Conservation (phyloP, 2,329 filamentous ascomycete species). For the Coleophoma eucalyptorum region DNA sequence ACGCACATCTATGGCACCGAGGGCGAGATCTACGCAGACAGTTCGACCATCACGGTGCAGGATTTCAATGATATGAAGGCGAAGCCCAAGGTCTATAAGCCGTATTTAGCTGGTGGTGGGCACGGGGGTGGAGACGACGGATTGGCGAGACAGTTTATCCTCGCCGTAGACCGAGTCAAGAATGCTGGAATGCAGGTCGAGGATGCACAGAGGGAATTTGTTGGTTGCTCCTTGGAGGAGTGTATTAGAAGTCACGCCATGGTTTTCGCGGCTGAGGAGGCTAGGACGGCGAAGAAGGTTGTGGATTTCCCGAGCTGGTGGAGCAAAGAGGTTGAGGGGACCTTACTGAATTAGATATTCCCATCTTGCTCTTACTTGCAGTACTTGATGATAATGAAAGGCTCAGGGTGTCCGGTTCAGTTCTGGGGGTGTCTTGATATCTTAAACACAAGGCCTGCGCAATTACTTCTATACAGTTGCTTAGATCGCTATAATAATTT, state of each 20-base stretch:
- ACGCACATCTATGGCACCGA: conserved; percentile 81
- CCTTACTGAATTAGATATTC: conserved; percentile 3
- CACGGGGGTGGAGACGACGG: conserved; percentile 81
- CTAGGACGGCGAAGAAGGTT: conserved; percentile 64
- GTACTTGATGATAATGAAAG: background rate
- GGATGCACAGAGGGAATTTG: conserved; percentile 68
- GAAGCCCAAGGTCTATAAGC: conserved; percentile 51
- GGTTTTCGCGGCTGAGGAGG: conserved; percentile 92
- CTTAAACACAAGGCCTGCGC: too few relatives aligned
- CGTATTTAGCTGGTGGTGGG: conserved; percentile 54
- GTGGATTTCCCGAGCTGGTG: conserved; percentile 79
- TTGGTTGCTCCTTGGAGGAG: conserved; percentile 85
- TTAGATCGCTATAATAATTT: too few relatives aligned
- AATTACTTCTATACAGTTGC: too few relatives aligned
- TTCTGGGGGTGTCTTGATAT: too few relatives aligned
- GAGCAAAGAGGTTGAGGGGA: conserved; percentile 46
- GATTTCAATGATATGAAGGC: conserved; percentile 56
- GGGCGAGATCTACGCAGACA: conserved; percentile 86
- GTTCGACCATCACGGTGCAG: conserved; percentile 69
- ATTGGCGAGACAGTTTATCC: conserved; percentile 76
- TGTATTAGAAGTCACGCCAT: conserved; percentile 84
- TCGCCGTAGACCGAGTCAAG: conserved; percentile 77
- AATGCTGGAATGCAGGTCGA: conserved; percentile 61
- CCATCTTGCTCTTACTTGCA: background rate
- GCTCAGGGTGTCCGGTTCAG: background rate